Evolutionary conservation across 306 rosid species (phyloP).

Genomic region (Trichosanthes truncata): DNA sequence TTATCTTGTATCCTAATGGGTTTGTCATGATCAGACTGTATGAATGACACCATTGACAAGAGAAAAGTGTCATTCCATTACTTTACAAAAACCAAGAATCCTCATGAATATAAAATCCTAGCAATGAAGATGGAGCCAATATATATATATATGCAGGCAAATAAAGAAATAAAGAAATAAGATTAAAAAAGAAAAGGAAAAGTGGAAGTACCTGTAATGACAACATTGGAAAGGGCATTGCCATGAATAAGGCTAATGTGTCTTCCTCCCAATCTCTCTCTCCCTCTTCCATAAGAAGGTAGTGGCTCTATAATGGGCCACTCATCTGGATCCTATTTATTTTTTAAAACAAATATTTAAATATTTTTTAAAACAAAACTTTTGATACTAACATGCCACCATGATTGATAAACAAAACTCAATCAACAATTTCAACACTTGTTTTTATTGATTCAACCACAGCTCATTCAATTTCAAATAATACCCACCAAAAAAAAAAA

Average conservation of each 20-base stretch:
- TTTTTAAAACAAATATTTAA: not conserved
- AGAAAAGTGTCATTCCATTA: not conserved
- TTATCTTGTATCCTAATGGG: not conserved
- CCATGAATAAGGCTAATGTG: constrained; percentile 96
- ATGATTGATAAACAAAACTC: not conserved
- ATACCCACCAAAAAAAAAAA: not conserved
- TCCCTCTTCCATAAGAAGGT: constrained; percentile 94
- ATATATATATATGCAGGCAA: not conserved
- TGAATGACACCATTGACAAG: not conserved
- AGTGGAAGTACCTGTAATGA: constrained; percentile 61
- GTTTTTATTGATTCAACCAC: not conserved
- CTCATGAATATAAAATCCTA: not conserved
- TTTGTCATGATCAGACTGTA: not conserved
- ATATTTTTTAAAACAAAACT: not conserved
- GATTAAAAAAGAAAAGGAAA: not conserved
- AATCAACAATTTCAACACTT: not conserved
- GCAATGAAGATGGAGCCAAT: not conserved
- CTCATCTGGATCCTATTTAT: constrained; percentile 51
- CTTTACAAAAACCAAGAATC: not conserved
- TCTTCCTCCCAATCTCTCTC: constrained; percentile 91
- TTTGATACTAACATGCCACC: not conserved
- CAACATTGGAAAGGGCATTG: constrained; percentile 68
- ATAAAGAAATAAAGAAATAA: not conserved
- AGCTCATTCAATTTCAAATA: not conserved
- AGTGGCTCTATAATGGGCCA: constrained; percentile 88